phyloP scores from a whole-genome alignment of 1,284 basidiomycete species.

The Sphagnurus paluster region DNA sequence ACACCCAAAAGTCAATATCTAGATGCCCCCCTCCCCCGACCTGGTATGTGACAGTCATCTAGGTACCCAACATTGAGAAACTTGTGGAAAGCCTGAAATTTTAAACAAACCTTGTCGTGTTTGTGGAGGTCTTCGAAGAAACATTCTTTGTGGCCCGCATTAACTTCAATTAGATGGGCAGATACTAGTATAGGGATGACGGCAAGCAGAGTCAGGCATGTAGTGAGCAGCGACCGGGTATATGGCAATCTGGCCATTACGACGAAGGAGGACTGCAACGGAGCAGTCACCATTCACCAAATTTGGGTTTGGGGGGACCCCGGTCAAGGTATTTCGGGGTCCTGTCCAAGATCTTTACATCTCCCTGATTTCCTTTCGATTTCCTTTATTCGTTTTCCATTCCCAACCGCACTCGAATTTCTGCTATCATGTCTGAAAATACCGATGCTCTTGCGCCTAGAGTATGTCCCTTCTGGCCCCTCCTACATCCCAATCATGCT shows the following conservation, averaged over 20 bases:
- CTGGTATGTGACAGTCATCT: slow-evolving; percentile 99
- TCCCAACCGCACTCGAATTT: slow-evolving; percentile 26
- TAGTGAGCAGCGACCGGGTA: slow-evolving; percentile 23
- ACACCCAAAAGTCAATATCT: slow-evolving; percentile 95
- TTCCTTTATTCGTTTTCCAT: slow-evolving; percentile 18
- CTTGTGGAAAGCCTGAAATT: background rate
- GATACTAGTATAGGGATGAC: slow-evolving; percentile 45
- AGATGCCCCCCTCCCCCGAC: slow-evolving; percentile 95
- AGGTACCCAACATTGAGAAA: slow-evolving; percentile 15
- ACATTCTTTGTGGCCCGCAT: slow-evolving; percentile 88
- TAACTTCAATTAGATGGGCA: slow-evolving; percentile 71
- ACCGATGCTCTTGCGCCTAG: slow-evolving; percentile 68
- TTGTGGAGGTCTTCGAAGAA: slow-evolving; percentile 97
- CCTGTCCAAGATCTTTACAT: slow-evolving; percentile 9
- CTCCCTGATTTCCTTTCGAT: slow-evolving; percentile 14
- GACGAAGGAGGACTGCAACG: slow-evolving; percentile 5
- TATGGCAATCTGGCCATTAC: slow-evolving; percentile 18
- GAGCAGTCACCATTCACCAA: slow-evolving; percentile 8
- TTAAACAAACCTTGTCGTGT: slow-evolving; percentile 79
- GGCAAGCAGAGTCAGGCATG: slow-evolving; percentile 43
- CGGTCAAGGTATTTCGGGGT: slow-evolving; percentile 19
- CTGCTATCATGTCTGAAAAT: slow-evolving; percentile 58
- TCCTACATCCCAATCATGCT: slow-evolving; percentile 11
- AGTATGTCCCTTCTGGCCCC: slow-evolving; percentile 41
- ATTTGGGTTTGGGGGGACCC: slow-evolving; percentile 12